Evolutionary conservation across 495 filamentous ascomycete species (phyloP).

Genomic region (Hapsidospora chrysogenum): DNA sequence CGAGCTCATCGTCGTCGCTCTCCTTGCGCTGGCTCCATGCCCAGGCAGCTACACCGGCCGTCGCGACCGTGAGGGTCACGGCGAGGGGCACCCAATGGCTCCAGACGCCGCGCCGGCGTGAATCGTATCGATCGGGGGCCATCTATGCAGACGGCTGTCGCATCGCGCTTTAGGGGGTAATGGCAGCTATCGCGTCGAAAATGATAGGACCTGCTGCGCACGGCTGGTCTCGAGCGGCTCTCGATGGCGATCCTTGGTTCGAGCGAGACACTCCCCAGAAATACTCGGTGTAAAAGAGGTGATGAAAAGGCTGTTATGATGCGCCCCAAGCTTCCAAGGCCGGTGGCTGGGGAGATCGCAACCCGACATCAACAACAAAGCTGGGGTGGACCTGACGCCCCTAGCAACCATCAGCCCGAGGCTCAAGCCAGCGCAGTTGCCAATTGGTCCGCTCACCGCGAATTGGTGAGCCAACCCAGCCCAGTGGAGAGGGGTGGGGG

Average conservation of each 20-base stretch:
- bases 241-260: too few relatives aligned
- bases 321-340: not conserved
- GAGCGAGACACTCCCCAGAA: too few relatives aligned
- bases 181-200: not conserved
- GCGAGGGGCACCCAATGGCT: conserved; percentile 77
- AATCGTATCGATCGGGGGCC: conserved; percentile 51
- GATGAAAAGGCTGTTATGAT: too few relatives aligned
- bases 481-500: too few relatives aligned
- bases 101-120: conserved; percentile 46
- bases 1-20: conserved; percentile 35
- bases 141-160: conserved; percentile 30
- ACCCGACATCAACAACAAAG: not conserved
- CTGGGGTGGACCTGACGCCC: not conserved
- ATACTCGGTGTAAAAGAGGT: too few relatives aligned
- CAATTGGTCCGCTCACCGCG: not conserved
- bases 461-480: too few relatives aligned
- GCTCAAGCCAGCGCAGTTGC: not conserved
- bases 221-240: too few relatives aligned
- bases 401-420: not conserved
- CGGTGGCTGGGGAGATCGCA: not conserved
- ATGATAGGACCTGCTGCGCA: too few relatives aligned
- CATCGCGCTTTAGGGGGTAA: not conserved
- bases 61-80: conserved; percentile 70
- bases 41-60: conserved; percentile 75
- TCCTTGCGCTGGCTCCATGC: conserved; percentile 76